A percentile compares a stretch with the other conserved stretches of the same genome.
Conservation (phyloP, 2,329 filamentous ascomycete genomes). For the Aspergillus sergii region DNA sequence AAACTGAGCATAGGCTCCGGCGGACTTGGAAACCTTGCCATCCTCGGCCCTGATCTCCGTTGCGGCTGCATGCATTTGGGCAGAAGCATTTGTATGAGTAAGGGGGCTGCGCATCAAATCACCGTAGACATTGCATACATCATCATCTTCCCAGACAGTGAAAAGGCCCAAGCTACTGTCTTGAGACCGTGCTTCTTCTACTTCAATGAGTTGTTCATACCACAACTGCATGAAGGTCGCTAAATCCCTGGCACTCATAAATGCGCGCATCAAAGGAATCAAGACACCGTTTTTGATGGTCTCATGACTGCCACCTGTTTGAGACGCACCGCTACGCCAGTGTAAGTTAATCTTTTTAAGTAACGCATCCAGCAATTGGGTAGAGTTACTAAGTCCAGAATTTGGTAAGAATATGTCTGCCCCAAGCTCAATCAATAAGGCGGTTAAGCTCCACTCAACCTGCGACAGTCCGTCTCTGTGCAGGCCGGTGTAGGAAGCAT, state of each 20-base stretch:
- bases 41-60: slow-evolving; percentile 29
- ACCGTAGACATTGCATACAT: slow-evolving; percentile 41
- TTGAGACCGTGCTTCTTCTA: slow-evolving; percentile 37
- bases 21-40: slow-evolving; percentile 28
- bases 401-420: slow-evolving; percentile 49
- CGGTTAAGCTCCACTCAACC: slow-evolving; percentile 45
- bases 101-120: slow-evolving; percentile 36
- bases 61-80: slow-evolving; percentile 35
- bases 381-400: slow-evolving; percentile 42
- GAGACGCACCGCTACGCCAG: slow-evolving; percentile 29
- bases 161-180: slow-evolving; percentile 27
- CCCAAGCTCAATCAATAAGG: slow-evolving; percentile 45
- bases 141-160: slow-evolving; percentile 51
- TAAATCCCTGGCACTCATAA: slow-evolving; percentile 44
- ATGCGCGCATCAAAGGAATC: slow-evolving; percentile 44
- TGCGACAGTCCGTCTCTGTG: slow-evolving; percentile 34
- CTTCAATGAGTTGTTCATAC: slow-evolving; percentile 40
- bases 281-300: slow-evolving; percentile 42
- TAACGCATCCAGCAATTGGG: slow-evolving; percentile 39
- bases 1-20: slow-evolving; percentile 38
- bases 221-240: slow-evolving; percentile 43
- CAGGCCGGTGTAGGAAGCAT: slow-evolving; percentile 45
- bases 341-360: slow-evolving; percentile 37
- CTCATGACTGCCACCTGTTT: slow-evolving; percentile 27
- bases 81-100: slow-evolving; percentile 29